Base-by-base conservation (phyloP, 176 grass and related monocot genomes). In the Themeda triandra region DNA sequence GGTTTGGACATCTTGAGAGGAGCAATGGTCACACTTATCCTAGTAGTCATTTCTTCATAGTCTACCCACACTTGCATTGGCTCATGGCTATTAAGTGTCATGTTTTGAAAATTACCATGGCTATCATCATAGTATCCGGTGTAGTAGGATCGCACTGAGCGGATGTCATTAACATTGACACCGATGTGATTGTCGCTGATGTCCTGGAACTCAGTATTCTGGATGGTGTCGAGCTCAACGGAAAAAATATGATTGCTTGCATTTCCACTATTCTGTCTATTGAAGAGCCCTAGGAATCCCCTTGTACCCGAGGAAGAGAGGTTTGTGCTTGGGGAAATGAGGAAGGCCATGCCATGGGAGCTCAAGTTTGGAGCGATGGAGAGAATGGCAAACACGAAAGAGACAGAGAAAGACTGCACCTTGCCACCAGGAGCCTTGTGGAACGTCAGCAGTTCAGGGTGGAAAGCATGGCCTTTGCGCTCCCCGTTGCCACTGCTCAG, bases 351-450 rank as follows among this genome's bases (percentile, higher is more conserved):
- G 18, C 91, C 91, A 4, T 89, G 83, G 51, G 75, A 49, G 29
- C 87, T 67, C 12, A 89, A 18, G 17, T 72, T 51, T 0, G 71
- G 14, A 10, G 79, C 73, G 9, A 64, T 24, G 0, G 86, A 29
- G 80, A 88, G 41, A 36, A 89, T 83, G 62, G 41, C 86, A 12
- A 86, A 89, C 40, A 76, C 90, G 8, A 87, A 92, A 2, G 91
- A 77, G 11, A 76, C 76, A 18, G 87, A 89, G 75, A 92, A 92
- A 33, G 84, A 89, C 42, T 3, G 41, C 25, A 51, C 60, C 4
- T 14, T 15, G 2, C 27, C 28, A 42, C 13, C 18, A 0, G 60
- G 28, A 25, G 33, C 45, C 25, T 13, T 76, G 66, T 40, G 68
- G 54, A 92, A 88, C 5, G 0, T 42, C 15, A 89, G 24, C 2